Evolutionary conservation across 176 grass and related monocot genomes (phyloP).

Genomic region (Microstegium vimineum): DNA sequence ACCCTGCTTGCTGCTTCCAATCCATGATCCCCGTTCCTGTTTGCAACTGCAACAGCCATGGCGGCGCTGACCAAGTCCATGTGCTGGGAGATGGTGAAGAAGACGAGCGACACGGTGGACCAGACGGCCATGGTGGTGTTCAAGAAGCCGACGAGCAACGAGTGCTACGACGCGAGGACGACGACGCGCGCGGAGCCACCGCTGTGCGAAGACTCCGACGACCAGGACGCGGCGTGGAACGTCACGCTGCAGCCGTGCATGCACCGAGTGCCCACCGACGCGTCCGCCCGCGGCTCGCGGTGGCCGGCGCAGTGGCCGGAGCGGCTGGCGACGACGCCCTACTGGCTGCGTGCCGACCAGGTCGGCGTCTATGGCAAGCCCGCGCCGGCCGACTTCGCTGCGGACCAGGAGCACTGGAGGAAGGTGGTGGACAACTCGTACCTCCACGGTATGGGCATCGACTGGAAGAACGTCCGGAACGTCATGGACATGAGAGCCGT

Average conservation of each 20-base stretch:
- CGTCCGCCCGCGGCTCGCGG: slow-evolving; percentile 34
- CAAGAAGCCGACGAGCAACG: slow-evolving; percentile 72
- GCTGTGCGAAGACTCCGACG: slow-evolving; percentile 59
- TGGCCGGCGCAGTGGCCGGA: slow-evolving; percentile 78
- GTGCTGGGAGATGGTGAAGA: slow-evolving; percentile 90
- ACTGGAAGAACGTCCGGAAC: slow-evolving; percentile 78
- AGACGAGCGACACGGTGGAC: slow-evolving; percentile 72
- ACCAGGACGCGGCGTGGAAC: slow-evolving; percentile 87
- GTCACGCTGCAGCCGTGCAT: slow-evolving; percentile 71
- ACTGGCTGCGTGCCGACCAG: slow-evolving; percentile 57
- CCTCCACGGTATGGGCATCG: slow-evolving; percentile 58
- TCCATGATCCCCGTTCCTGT: no score
- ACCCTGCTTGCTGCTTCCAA: neutral
- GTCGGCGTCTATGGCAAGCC: slow-evolving; percentile 79
- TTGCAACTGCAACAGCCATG: slow-evolving; percentile 41
- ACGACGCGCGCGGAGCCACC: slow-evolving; percentile 24
- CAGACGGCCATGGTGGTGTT: slow-evolving; percentile 65
- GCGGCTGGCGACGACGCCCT: slow-evolving; percentile 46
- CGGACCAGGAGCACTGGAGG: slow-evolving; percentile 67
- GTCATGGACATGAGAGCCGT: slow-evolving; percentile 93
- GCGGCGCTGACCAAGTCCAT: slow-evolving; percentile 65
- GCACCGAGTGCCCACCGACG: slow-evolving; percentile 49
- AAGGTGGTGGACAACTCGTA: slow-evolving; percentile 54
- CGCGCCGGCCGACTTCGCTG: slow-evolving; percentile 55
- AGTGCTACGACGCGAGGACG: slow-evolving; percentile 64